Base-by-base conservation (phyloP, 2,329 filamentous ascomycete genomes). In the Pyrenochaeta sp. region DNA sequence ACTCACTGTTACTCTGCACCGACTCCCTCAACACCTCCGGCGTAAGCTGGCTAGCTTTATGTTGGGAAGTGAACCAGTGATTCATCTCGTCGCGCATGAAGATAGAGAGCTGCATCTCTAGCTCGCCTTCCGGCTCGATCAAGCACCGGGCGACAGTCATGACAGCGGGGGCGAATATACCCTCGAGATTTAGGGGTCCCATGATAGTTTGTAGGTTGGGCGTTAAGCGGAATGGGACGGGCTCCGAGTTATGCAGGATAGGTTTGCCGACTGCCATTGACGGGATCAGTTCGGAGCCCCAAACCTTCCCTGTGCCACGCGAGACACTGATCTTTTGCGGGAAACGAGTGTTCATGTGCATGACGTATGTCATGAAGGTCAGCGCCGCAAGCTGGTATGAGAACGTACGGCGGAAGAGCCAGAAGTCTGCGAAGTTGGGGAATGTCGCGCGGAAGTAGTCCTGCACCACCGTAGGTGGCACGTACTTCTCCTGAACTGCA, bases 21-120 rank as follows among this genome's bases (percentile, higher is more conserved):
- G 89, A 86, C 56, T 95, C 91, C 24, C 91, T 84, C 48, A 96
- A 82, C 73, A 91, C 88, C 32, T 84, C 86, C 58, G 92, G 89
- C 42, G 84, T 82, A 5, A 76, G 67, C 40, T 66, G 61, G 9
- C 25, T 54, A n/a, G 72, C 67, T 44, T 92, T 87, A 74, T 96
- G 91, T 62, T 88, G 85, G 64, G 88, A 90, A 2, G 91, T 96
- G 68, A 93, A 93, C 95, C 95, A 99, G 80, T 93, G 96, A 65
- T 94, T 93, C 86, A 99, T 96, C 80, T 99, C 95, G 72, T 99
- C 95, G 6, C 95, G 88, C 62, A 99, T 95, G 77, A 98, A 98
- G 58, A 99, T 87, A 55, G 90, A 92, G 49, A 99, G 86, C 59
- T 96, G 92, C 78, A 97, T 93, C 75, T 97, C 95, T n/a, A 99